A percentile compares a stretch with the other conserved stretches of the same genome.
Conservation (phyloP, 1,284 basidiomycete genomes). For the Malassezia caprae region DNA sequence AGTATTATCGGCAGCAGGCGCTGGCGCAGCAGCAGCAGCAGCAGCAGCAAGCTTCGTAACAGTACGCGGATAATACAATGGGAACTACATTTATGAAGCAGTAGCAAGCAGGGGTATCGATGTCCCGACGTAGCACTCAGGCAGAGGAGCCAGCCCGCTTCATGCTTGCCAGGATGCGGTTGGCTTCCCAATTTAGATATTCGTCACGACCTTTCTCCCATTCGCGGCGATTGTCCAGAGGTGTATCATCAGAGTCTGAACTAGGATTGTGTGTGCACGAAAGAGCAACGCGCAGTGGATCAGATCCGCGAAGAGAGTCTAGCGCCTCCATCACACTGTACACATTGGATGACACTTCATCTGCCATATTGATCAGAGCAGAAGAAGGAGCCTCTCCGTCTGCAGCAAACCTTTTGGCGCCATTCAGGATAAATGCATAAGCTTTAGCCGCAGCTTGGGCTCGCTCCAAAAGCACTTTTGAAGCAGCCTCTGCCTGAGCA, state of each 20-base stretch:
- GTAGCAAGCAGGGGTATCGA: not conserved
- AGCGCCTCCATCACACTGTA: conserved; percentile 27
- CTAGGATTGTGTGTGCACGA: not conserved
- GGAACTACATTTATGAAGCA: not conserved
- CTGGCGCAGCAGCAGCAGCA: conserved; percentile 21
- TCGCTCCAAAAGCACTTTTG: conserved; percentile 24
- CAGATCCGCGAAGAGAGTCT: conserved; percentile 18
- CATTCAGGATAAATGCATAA: conserved; percentile 6
- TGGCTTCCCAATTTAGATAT: conserved; percentile 39
- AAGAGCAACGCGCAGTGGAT: conserved; percentile 30
- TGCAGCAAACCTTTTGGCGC: not conserved
- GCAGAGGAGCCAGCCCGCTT: conserved; percentile 9
- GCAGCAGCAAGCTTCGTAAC: conserved; percentile 6
- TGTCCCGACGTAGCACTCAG: not conserved
- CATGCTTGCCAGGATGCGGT: conserved; percentile 27
- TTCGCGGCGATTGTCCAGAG: conserved; percentile 14
- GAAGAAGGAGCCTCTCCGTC: not conserved
- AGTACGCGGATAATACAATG: not conserved
- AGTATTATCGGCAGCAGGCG: conserved; percentile 35
- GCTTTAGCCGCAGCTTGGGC: not conserved
- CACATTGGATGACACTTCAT: conserved; percentile 25
- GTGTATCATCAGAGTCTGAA: not conserved
- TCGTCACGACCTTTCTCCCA: conserved; percentile 34
- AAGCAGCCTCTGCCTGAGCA: conserved; percentile 11
- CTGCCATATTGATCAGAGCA: conserved; percentile 18